Base-by-base conservation (phyloP, 1,284 basidiomycete species). In the Takashimella koratensis region DNA sequence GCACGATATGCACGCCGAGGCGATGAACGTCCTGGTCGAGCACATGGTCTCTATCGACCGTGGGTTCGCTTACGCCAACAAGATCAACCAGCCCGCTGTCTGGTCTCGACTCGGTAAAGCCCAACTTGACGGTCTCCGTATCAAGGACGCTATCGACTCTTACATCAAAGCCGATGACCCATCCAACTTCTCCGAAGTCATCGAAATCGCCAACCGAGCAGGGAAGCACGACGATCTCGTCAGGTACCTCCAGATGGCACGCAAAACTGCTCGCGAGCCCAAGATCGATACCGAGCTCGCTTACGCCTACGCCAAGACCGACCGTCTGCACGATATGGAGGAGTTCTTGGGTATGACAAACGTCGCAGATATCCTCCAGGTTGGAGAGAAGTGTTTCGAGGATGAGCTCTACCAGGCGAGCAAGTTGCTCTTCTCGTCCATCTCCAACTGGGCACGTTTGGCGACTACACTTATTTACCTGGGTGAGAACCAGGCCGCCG, bases 271-370 rank as follows among this genome's bases (percentile, higher is more conserved):
- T 21, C 86, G 96, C 49, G 96, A 99, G 77, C 96, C 96, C 47
- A 93, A 86, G 80, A 95, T 99, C 67, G 96, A 99, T 75, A 98
- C 96, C 13, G 92, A 97, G 78, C 80, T 98, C 39, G 93, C 93
- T 8, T 94, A 96, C 70, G 90, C 93, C 1, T 97, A 96, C 73
- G 94, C 94, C 43, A 95, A 95, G 81, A 97, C 94, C 1, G 94
- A 97, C 73, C 86, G 93, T 56, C 79, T 97, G 21, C 93, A 96
- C 71, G 96, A 98, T 70, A 98, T 98, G 96, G 96, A 99, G 72
- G 96, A 99, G 79, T 99, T 99, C 84, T 79, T 99, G 58, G 82
- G 83, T 39, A 98, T 98, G 91, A 98, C 96, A 49, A 99, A 99
- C 66, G 96, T 99, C 39, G 96, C 96, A 19, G 96, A 99, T 67